These are phyloP conservation scores for Hemileia vastatrix DNA, from an alignment of 1,284 basidiomycete species.

Conservation along the genomic window DNA sequence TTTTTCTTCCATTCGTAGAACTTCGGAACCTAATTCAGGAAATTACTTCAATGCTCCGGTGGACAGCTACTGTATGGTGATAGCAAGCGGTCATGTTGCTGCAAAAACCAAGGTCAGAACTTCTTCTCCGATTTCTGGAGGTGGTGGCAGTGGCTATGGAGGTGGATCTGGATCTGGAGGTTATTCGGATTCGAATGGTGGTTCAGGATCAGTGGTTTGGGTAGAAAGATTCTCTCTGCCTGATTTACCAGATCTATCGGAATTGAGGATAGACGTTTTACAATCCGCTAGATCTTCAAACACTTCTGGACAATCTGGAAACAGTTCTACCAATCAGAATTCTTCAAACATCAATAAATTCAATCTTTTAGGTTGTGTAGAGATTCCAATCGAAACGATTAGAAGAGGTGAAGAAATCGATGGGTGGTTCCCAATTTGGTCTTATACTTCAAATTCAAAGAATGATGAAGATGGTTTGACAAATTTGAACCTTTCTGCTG, in stretches of 20 bases:
- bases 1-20: neutral
- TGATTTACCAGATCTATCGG: slow-evolving; percentile 27
- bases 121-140: slow-evolving; percentile 19
- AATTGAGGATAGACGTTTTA: no score
- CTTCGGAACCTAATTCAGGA: neutral
- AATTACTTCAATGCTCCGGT: neutral
- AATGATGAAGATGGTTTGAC: no score
- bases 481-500: no score
- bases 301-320: no score
- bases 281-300: no score
- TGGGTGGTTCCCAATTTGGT: no score
- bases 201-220: neutral
- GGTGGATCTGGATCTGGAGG: neutral
- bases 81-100: slow-evolving; percentile 30
- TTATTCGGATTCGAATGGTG: neutral
- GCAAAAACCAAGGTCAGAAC: slow-evolving; percentile 29
- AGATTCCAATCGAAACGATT: no score
- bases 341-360: no score
- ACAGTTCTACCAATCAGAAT: no score
- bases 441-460: no score
- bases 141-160: neutral
- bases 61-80: slow-evolving; percentile 33
- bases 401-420: no score
- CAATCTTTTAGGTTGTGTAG: no score
- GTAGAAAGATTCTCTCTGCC: slow-evolving; percentile 31